Evolutionary conservation across 306 rosid species (phyloP).

Genomic region (Prinsepia uniflora): DNA sequence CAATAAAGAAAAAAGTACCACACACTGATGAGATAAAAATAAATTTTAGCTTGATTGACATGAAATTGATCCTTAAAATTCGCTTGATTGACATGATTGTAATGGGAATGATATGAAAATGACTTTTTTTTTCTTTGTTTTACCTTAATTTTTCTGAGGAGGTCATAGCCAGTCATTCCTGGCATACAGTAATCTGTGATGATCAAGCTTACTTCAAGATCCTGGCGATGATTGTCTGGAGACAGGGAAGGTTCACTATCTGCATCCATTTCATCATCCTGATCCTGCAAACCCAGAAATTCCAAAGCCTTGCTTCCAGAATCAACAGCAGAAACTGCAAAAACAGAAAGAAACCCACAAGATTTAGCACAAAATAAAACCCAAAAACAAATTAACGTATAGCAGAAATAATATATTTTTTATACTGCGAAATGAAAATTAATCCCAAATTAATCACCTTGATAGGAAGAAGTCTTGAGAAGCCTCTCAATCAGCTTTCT

Average conservation of each 20-base stretch:
- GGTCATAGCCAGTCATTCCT: conserved; percentile 90
- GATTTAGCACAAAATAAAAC: conserved; percentile 3
- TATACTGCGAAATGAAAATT: no score
- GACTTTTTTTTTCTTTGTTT: neutral
- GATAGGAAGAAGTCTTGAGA: conserved; percentile 79
- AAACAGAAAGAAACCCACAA: conserved; percentile 17
- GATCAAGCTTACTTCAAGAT: conserved; percentile 65
- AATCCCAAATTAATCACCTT: conserved; percentile 36
- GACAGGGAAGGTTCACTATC: conserved; percentile 22
- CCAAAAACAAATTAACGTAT: neutral
- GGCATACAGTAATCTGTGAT: conserved; percentile 95
- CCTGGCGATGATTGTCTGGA: conserved; percentile 39
- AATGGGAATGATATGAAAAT: no score
- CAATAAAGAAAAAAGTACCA: no score
- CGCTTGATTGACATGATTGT: neutral
- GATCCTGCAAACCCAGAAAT: conserved; percentile 54
- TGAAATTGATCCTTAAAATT: neutral
- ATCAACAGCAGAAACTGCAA: conserved; percentile 74
- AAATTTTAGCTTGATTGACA: neutral
- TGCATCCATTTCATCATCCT: conserved; percentile 39
- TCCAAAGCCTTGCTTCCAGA: conserved; percentile 76
- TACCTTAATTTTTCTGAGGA: conserved; percentile 76
- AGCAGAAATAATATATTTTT: no score
- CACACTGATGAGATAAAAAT: no score
- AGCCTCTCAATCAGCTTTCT: conserved; percentile 78